These are phyloP conservation scores for Ceratobasidium sp. DNA, from an alignment of 1,284 basidiomycete genomes.

Conservation along the genomic window DNA sequence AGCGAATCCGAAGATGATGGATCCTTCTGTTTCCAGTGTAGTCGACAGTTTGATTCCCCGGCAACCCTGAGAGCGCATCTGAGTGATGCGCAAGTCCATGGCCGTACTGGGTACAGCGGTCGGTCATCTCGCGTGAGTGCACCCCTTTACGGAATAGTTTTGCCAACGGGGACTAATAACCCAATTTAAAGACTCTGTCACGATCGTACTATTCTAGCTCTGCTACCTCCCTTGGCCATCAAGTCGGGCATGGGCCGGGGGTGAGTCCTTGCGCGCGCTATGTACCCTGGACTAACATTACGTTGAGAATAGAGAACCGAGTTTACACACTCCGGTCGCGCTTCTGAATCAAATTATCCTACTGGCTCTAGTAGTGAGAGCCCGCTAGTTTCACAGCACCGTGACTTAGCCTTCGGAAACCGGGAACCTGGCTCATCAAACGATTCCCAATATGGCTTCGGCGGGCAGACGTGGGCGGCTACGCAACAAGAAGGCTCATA, in stretches of 20 bases:
- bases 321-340: too few relatives aligned
- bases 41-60: constrained; percentile 11
- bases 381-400: not conserved
- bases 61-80: constrained; percentile 20
- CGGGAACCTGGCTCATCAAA: not conserved
- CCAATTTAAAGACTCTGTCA: too few relatives aligned
- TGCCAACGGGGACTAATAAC: too few relatives aligned
- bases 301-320: too few relatives aligned
- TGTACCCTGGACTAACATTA: too few relatives aligned
- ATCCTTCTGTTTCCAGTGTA: constrained; percentile 32
- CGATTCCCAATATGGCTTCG: not conserved
- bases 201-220: too few relatives aligned
- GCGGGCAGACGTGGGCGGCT: not conserved
- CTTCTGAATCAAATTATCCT: constrained; percentile 5
- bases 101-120: not conserved
- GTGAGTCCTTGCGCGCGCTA: too few relatives aligned
- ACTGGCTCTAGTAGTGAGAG: not conserved
- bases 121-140: not conserved
- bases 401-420: not conserved
- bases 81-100: constrained; percentile 13
- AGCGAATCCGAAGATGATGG: not conserved
- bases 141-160: not conserved
- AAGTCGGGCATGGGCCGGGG: too few relatives aligned
- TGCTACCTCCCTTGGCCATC: too few relatives aligned
- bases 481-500: not conserved